These are phyloP conservation scores for Hyaloscypha bicolor DNA, from an alignment of 495 filamentous ascomycete genomes.

Conservation along the genomic window DNA sequence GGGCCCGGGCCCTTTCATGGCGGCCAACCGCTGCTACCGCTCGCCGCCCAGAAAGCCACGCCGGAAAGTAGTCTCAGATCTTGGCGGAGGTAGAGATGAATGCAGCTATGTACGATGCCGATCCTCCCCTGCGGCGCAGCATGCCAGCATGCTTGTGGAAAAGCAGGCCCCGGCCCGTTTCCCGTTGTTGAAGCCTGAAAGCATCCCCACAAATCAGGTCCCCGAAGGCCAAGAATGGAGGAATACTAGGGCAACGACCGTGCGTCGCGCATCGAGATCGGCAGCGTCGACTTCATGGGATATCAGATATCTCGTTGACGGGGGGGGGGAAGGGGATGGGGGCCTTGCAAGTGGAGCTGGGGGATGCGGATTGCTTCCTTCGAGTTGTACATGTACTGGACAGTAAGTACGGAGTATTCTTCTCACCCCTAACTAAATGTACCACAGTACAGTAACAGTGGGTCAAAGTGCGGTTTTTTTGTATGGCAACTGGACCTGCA, in stretches of 20 bases:
- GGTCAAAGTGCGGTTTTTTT: too few species aligned
- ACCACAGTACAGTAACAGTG: too few species aligned
- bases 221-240: not conserved
- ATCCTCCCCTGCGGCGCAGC: not conserved
- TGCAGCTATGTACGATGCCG: not conserved
- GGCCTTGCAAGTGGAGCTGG: not conserved
- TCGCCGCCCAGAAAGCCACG: too few species aligned
- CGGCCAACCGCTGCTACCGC: not conserved
- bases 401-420: too few species aligned
- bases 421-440: too few species aligned
- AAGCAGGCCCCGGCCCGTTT: not conserved
- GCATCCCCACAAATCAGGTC: not conserved
- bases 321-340: too few species aligned
- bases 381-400: too few species aligned
- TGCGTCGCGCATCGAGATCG: slow-evolving; percentile 1
- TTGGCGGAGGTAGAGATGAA: not conserved
- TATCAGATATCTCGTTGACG: not conserved
- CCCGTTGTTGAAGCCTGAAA: not conserved
- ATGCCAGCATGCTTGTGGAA: not conserved
- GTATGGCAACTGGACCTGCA: too few species aligned
- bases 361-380: not conserved
- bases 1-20: not conserved
- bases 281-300: not conserved
- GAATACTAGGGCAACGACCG: not conserved
- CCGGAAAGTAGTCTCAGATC: too few species aligned